These are phyloP conservation scores for Russula earlei DNA, from an alignment of 768 basidiomycete species.

Conservation along the genomic window DNA sequence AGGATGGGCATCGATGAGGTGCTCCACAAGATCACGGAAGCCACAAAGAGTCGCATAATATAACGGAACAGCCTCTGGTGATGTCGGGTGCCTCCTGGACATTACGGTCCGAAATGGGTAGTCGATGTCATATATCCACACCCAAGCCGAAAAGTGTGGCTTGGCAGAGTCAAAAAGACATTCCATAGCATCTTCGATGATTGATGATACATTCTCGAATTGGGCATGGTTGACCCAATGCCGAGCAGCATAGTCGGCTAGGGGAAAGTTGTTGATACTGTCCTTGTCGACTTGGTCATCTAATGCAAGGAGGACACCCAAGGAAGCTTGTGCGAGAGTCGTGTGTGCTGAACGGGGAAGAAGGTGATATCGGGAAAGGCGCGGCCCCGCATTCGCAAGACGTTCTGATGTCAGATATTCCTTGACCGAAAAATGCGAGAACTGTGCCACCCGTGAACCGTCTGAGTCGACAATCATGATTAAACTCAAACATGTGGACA, in stretches of 20 bases:
- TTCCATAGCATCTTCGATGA: not conserved
- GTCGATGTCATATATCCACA: not conserved
- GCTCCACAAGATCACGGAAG: not conserved
- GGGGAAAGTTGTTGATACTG: not conserved
- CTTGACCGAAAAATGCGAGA: not conserved
- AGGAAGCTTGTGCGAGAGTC: not conserved
- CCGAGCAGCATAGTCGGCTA: not conserved
- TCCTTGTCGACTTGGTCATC: not conserved
- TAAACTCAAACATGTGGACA: not conserved
- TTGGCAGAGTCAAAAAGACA: not conserved
- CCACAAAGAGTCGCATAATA: not conserved
- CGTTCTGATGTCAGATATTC: not conserved
- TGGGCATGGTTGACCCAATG: not conserved
- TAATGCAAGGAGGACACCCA: not conserved
- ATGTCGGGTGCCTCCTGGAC: not conserved
- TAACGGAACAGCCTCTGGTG: not conserved
- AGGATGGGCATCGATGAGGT: not conserved
- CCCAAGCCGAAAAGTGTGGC: not conserved
- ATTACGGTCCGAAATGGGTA: not conserved
- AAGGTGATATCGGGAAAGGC: not conserved
- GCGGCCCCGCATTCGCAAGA: not conserved
- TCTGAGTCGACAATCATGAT: not conserved
- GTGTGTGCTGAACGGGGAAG: not conserved
- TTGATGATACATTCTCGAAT: not conserved
- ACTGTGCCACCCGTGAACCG: not conserved